A percentile compares a stretch with the other conserved stretches of the same genome.
These are phyloP conservation scores for Solanum hybrid DNA, from an alignment of 305 asterid genomes.

Conservation along the genomic window DNA sequence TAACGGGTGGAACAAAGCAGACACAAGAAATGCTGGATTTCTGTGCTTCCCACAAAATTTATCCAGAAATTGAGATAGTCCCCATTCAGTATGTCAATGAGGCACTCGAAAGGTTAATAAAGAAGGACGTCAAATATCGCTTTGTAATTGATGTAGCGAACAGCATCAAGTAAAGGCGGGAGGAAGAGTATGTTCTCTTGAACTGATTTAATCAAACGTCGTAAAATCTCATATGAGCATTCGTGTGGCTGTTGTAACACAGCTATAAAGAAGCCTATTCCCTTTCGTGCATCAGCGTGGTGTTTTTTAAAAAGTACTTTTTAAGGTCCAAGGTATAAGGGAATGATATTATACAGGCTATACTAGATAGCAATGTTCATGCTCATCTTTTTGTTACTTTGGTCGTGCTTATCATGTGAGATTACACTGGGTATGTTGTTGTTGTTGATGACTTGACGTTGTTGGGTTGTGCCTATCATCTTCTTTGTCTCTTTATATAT, in stretches of 20 bases:
- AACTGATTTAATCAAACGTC: background rate
- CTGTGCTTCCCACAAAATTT: conserved; percentile 69
- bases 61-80: conserved; percentile 62
- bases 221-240: background rate
- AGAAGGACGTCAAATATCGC: conserved; percentile 75
- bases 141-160: conserved; percentile 77
- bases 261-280: background rate
- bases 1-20: conserved; percentile 74
- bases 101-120: conserved; percentile 70
- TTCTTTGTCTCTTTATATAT: background rate
- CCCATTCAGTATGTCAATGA: conserved; percentile 65
- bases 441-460: no score
- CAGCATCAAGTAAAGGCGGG: conserved; percentile 31
- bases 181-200: background rate
- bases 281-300: background rate
- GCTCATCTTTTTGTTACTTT: background rate
- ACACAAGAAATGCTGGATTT: conserved; percentile 83
- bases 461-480: background rate
- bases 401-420: background rate
- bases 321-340: background rate
- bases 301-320: background rate
- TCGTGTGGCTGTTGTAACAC: background rate
- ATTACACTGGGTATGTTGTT: background rate
- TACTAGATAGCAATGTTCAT: background rate
- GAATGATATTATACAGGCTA: background rate